Evolutionary conservation across 352 stramenopile genomes (phyloP).

Genomic region (Phytophthora sp.): DNA sequence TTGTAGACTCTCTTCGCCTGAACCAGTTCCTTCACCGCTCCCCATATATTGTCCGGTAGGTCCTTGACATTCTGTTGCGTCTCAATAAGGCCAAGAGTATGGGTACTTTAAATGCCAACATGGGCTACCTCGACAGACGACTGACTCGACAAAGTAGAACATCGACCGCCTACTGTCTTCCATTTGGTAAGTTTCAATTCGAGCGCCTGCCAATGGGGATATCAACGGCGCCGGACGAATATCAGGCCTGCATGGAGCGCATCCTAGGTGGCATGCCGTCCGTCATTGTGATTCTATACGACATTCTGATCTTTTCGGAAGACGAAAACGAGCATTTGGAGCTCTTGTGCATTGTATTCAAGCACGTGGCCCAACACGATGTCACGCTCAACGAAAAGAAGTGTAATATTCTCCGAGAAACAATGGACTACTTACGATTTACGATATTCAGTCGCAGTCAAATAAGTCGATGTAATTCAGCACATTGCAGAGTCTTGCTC

Average conservation of each 20-base stretch:
- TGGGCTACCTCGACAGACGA: neutral
- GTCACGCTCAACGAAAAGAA: neutral
- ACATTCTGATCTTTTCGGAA: slow-evolving; percentile 8
- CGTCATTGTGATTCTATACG: neutral
- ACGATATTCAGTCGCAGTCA: neutral
- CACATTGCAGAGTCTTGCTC: slow-evolving; percentile 2
- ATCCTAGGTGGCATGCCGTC: neutral
- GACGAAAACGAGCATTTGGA: neutral
- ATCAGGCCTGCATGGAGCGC: neutral
- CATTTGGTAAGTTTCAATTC: neutral
- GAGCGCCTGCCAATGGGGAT: neutral
- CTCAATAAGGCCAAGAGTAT: neutral
- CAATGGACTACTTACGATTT: neutral
- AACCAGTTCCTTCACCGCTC: too few relatives aligned
- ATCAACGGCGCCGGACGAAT: neutral
- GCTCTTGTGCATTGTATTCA: neutral
- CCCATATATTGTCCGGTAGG: too few relatives aligned
- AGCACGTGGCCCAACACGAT: neutral
- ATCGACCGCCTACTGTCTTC: neutral
- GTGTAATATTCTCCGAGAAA: neutral
- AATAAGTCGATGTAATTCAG: neutral
- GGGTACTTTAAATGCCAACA: neutral
- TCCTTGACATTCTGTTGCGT: too few relatives aligned
- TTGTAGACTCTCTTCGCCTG: too few relatives aligned
- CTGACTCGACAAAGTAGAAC: neutral